Evolutionary conservation across 2,329 filamentous ascomycete genomes (phyloP).

Genomic region (Colletotrichum acutatum): DNA sequence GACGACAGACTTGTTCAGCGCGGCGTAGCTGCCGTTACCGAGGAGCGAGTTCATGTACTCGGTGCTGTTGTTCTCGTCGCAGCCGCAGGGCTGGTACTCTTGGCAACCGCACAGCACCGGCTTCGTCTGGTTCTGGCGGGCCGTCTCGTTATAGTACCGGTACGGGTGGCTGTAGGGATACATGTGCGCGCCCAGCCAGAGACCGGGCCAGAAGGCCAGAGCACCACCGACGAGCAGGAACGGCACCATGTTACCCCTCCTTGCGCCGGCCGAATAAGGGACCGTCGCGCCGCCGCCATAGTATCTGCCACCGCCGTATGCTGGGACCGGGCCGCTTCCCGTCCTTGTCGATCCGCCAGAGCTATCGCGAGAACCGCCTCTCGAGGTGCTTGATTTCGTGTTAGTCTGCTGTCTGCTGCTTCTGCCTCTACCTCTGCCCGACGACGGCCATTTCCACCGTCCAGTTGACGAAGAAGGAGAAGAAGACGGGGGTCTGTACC

Average conservation of each 20-base stretch:
- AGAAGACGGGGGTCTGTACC: constrained; percentile 11
- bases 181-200: constrained; percentile 64
- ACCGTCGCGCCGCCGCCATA: constrained; percentile 73
- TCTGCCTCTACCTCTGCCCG: not conserved
- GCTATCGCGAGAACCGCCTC: constrained; percentile 41
- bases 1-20: constrained; percentile 71
- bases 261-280: constrained; percentile 69
- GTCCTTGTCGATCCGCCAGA: constrained; percentile 63
- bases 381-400: not conserved
- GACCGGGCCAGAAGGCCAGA: constrained; percentile 70
- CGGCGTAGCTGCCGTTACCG: constrained; percentile 64
- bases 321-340: constrained; percentile 67
- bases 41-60: constrained; percentile 71
- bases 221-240: constrained; percentile 60
- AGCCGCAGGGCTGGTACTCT: constrained; percentile 61
- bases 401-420: not conserved
- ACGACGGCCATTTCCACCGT: not conserved
- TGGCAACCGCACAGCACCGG: constrained; percentile 72
- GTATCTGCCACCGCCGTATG: constrained; percentile 70
- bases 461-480: constrained; percentile 9
- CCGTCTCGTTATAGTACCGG: constrained; percentile 58
- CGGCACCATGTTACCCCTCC: constrained; percentile 50
- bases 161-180: constrained; percentile 72
- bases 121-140: constrained; percentile 65
- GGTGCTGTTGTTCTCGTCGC: constrained; percentile 53